These are phyloP conservation scores for Magnusiomyces tetraspermus DNA, from an alignment of 1,139 yeast species.

Conservation along the genomic window DNA sequence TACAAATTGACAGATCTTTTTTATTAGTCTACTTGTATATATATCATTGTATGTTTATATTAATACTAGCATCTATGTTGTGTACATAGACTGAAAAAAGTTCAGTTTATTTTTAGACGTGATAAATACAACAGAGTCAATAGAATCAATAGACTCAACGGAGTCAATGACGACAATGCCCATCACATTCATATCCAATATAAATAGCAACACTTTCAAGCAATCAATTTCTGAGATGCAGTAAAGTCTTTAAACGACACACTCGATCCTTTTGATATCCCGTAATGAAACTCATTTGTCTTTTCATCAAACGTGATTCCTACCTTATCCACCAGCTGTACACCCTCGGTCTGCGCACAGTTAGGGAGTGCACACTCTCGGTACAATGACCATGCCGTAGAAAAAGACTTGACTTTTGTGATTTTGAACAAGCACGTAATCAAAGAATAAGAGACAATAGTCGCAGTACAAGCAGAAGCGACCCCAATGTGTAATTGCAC, in stretches of 20 bases:
- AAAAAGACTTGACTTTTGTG: neutral
- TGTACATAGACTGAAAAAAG: no score
- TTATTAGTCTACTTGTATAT: no score
- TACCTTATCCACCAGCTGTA: neutral
- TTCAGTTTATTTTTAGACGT: no score
- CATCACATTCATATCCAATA: no score
- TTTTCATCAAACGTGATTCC: neutral
- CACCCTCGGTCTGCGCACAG: neutral
- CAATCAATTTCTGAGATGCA: neutral
- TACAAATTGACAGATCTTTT: no score
- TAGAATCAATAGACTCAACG: no score
- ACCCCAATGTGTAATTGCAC: neutral
- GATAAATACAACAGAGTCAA: no score
- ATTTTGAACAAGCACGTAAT: neutral
- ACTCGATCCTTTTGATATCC: neutral
- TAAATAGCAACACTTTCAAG: no score
- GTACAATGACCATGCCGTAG: neutral
- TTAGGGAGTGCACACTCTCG: neutral
- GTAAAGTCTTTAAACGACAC: neutral
- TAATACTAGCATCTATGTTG: no score
- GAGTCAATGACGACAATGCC: no score
- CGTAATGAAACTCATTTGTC: neutral
- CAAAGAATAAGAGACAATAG: neutral
- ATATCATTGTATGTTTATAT: no score
- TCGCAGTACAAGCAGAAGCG: neutral